Evolutionary conservation across 805 yeast genomes (phyloP).

Genomic region (Pichia deserticola): DNA sequence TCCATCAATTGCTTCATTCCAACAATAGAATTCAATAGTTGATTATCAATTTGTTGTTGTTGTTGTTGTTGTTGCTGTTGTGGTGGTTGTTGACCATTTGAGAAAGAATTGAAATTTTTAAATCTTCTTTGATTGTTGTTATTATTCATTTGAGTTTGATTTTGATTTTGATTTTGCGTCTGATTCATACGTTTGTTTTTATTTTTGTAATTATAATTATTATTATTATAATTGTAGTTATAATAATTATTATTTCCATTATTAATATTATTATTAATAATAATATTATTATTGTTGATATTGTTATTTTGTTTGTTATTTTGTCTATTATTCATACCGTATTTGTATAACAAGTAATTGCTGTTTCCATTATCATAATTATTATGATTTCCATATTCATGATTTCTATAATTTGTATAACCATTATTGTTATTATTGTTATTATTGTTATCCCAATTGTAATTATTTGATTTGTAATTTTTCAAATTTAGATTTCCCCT

Average conservation of each 20-base stretch:
- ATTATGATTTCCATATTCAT: not conserved
- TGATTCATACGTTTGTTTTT: not conserved
- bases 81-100: not conserved
- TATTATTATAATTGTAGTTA: not conserved
- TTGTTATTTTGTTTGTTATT: not conserved
- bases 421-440: no score
- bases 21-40: not conserved
- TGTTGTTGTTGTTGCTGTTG: not conserved
- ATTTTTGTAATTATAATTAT: slow-evolving; percentile 5
- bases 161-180: not conserved
- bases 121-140: not conserved
- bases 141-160: slow-evolving; percentile 3
- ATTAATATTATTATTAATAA: not conserved
- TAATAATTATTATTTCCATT: not conserved
- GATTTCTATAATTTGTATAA: no score
- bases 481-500: not conserved
- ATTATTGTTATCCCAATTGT: no score
- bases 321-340: no score
- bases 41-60: not conserved
- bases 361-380: no score
- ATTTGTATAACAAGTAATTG: no score
- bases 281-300: not conserved
- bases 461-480: not conserved
- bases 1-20: not conserved
- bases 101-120: not conserved